phyloP scores from a whole-genome alignment of 78 protist species.

The Salpingoeca rosetta region DNA sequence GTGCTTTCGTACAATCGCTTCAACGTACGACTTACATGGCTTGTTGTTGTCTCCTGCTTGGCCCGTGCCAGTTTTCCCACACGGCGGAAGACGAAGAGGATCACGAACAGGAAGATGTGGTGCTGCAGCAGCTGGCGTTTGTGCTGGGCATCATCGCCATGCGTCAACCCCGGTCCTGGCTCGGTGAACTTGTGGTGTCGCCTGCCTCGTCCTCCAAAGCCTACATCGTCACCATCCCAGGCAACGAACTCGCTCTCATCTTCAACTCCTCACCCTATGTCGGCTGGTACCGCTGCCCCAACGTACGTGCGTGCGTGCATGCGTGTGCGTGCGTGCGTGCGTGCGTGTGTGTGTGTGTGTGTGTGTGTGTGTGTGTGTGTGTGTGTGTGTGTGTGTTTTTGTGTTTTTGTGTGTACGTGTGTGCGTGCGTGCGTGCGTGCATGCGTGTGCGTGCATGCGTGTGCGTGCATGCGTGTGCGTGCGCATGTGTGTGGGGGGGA shows the following conservation, averaged over 20 bases:
- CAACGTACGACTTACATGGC: too few species aligned
- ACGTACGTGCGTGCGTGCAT: neutral
- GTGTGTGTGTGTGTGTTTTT: too few species aligned
- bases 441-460: neutral
- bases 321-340: neutral
- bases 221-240: neutral
- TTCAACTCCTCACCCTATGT: neutral
- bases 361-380: too few species aligned
- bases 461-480: too few species aligned
- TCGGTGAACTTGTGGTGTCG: neutral
- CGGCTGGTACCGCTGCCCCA: slow-evolving; percentile 10
- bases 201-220: neutral
- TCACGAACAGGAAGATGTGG: neutral
- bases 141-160: neutral
- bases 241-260: neutral
- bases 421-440: neutral
- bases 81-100: too few species aligned
- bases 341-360: neutral
- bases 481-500: too few species aligned
- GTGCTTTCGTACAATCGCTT: too few species aligned
- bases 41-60: neutral
- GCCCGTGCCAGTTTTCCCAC: too few species aligned
- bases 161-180: neutral
- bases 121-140: neutral
- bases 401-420: neutral